These are phyloP conservation scores for Solanum chilense DNA, from an alignment of 257 asterid species.

Conservation along the genomic window DNA sequence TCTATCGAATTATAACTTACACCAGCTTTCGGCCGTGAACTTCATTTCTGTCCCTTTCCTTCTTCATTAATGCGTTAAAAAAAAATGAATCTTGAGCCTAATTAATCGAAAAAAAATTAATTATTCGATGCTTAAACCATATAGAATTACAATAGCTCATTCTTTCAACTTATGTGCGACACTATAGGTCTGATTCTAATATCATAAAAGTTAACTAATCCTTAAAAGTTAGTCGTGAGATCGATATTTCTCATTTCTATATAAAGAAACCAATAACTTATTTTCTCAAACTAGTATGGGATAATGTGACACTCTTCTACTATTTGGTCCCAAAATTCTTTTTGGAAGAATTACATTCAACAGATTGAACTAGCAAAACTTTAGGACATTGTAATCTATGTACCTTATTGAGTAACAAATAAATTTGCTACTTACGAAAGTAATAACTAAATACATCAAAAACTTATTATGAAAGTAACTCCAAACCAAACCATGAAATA, in stretches of 20 bases:
- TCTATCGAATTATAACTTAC: not conserved
- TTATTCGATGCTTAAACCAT: not conserved
- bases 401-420: not conserved
- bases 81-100: not conserved
- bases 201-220: not conserved
- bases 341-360: not conserved
- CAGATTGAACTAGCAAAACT: not conserved
- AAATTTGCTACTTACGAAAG: not conserved
- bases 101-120: not conserved
- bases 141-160: not conserved
- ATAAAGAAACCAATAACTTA: not conserved
- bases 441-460: not conserved
- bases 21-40: not conserved
- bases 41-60: not conserved
- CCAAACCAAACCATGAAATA: not conserved
- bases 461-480: not conserved
- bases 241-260: not conserved
- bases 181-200: accelerated
- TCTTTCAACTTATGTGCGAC: not conserved
- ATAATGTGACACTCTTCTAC: not conserved
- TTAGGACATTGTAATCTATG: not conserved
- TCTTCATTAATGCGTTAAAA: not conserved
- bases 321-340: not conserved
- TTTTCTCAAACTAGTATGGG: not conserved
- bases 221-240: not conserved